These are phyloP conservation scores for Maudiozyma barnettii DNA, from an alignment of 805 yeast genomes.

Conservation along the genomic window DNA sequence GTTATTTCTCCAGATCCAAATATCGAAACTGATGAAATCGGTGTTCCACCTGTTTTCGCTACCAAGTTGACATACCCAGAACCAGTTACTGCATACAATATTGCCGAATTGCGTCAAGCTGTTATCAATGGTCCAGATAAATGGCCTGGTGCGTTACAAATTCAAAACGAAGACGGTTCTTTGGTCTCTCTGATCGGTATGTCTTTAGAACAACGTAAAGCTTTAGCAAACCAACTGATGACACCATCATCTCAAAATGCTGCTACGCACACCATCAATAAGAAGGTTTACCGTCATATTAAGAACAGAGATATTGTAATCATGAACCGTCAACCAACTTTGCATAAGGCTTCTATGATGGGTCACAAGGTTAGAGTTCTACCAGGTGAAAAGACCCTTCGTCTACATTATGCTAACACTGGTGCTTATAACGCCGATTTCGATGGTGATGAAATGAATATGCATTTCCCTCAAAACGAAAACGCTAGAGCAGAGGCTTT, in stretches of 20 bases:
- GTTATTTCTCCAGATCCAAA: slow-evolving; percentile 99
- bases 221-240: slow-evolving; percentile 85
- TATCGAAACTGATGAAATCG: slow-evolving; percentile 94
- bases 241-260: slow-evolving; percentile 64
- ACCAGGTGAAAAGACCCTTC: slow-evolving; percentile 93
- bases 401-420: slow-evolving; percentile 96
- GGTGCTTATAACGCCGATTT: slow-evolving; percentile 99
- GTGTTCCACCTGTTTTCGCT: slow-evolving; percentile 98
- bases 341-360: slow-evolving; percentile 99
- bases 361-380: slow-evolving; percentile 95
- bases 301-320: slow-evolving; percentile 90
- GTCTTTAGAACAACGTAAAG: slow-evolving; percentile 89
- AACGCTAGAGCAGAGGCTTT: slow-evolving; percentile 95
- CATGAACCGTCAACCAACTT: slow-evolving; percentile 98
- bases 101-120: slow-evolving; percentile 83
- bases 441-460: slow-evolving; percentile 99
- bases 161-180: slow-evolving; percentile 91
- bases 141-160: slow-evolving; percentile 98
- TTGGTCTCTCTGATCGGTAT: slow-evolving; percentile 74
- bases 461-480: slow-evolving; percentile 98
- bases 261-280: slow-evolving; percentile 58
- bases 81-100: slow-evolving; percentile 90
- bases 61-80: slow-evolving; percentile 93
- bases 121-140: slow-evolving; percentile 94
- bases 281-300: slow-evolving; percentile 91